These are phyloP conservation scores for Eutrema salsugineum DNA, from an alignment of 441 rosid genomes.

Conservation along the genomic window DNA sequence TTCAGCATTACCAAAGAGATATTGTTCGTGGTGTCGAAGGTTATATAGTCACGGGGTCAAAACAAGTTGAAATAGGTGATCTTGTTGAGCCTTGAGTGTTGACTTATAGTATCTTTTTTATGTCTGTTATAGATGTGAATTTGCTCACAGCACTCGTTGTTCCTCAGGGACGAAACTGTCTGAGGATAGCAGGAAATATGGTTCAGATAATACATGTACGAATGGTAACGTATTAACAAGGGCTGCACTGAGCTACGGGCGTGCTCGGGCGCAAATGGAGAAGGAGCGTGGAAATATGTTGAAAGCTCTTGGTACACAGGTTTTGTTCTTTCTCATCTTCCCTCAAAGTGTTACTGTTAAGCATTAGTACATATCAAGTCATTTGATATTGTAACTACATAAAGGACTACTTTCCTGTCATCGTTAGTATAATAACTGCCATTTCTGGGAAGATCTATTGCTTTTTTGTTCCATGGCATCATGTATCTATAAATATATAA, in stretches of 20 bases:
- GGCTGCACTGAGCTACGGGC: slow-evolving; percentile 68
- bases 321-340: slow-evolving; percentile 33
- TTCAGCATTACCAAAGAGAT: slow-evolving; percentile 96
- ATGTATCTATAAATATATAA: background rate
- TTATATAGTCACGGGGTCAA: slow-evolving; percentile 82
- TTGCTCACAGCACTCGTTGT: background rate
- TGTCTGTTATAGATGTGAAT: slow-evolving; percentile 7
- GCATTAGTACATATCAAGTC: background rate
- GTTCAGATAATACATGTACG: slow-evolving; percentile 87
- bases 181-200: slow-evolving; percentile 94
- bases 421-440: background rate
- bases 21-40: slow-evolving; percentile 99
- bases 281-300: slow-evolving; percentile 85
- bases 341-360: background rate
- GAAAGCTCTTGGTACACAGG: slow-evolving; percentile 96
- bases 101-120: background rate
- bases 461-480: background rate
- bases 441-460: background rate
- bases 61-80: slow-evolving; percentile 95
- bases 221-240: slow-evolving; percentile 73
- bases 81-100: slow-evolving; percentile 6
- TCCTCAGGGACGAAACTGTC: slow-evolving; percentile 82
- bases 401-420: background rate
- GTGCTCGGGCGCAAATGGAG: slow-evolving; percentile 91
- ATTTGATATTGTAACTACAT: background rate